Evolutionary conservation across 2,329 filamentous ascomycete genomes (phyloP).

Genomic region (Ceratocystis papillata): DNA sequence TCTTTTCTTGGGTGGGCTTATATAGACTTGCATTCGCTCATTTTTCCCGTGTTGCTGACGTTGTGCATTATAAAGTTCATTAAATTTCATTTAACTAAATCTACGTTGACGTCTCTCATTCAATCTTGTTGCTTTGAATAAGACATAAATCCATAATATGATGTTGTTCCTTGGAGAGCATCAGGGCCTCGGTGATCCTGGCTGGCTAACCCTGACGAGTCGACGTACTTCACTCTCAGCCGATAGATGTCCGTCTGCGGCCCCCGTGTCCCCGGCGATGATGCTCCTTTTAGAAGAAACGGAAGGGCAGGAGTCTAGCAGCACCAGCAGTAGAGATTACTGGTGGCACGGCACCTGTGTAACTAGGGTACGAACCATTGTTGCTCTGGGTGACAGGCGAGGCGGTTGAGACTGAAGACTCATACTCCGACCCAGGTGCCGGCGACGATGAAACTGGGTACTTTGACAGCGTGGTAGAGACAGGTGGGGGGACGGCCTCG

Average conservation of each 20-base stretch:
- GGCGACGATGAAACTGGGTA: not conserved
- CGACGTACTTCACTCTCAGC: not conserved
- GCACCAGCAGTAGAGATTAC: constrained; percentile 19
- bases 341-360: constrained; percentile 11
- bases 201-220: too few relatives aligned
- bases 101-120: not conserved
- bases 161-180: too few relatives aligned
- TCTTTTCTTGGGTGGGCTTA: constrained; percentile 3
- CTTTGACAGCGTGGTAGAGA: not conserved
- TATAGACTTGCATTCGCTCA: constrained; percentile 8
- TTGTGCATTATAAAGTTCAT: not conserved
- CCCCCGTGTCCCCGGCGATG: not conserved
- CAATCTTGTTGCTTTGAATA: not conserved
- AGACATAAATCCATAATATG: not conserved
- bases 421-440: not conserved
- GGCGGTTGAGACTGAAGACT: constrained; percentile 2
- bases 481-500: not conserved
- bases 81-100: not conserved
- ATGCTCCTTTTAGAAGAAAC: constrained; percentile 6
- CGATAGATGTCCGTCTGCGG: not conserved
- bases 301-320: constrained; percentile 16
- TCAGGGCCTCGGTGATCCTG: too few relatives aligned
- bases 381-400: not conserved
- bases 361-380: constrained; percentile 17
- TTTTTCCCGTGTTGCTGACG: not conserved